These are phyloP conservation scores for Pelargonium australe DNA, from an alignment of 441 rosid genomes.

Conservation along the genomic window DNA sequence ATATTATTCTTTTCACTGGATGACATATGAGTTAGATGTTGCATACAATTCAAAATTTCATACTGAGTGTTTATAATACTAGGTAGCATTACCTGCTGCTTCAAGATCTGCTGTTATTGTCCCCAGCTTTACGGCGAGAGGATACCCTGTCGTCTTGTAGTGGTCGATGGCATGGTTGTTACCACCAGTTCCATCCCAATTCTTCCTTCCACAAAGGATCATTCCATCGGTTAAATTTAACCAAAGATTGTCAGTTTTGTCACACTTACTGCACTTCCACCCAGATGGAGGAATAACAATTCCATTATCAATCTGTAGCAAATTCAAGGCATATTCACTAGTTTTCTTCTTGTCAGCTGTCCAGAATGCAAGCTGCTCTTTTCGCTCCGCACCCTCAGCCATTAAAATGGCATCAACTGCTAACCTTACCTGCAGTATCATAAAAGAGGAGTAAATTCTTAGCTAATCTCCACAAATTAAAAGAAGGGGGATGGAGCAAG, in stretches of 20 bases:
- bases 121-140: conserved; percentile 94
- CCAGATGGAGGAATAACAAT: conserved; percentile 72
- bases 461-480: neutral
- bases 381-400: conserved; percentile 84
- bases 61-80: conserved; percentile 11
- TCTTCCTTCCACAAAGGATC: conserved; percentile 88
- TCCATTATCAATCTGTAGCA: conserved; percentile 72
- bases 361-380: conserved; percentile 88
- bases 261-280: conserved; percentile 89
- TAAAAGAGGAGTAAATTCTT: neutral
- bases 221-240: conserved; percentile 90
- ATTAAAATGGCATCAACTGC: conserved; percentile 70
- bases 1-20: neutral
- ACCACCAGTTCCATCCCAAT: conserved; percentile 98
- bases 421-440: conserved; percentile 60
- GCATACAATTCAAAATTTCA: neutral
- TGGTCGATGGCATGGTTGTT: conserved; percentile 88
- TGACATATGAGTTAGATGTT: neutral
- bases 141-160: conserved; percentile 77
- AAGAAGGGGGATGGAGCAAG: neutral
- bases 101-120: conserved; percentile 88
- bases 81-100: conserved; percentile 78
- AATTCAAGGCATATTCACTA: conserved; percentile 64
- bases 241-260: conserved; percentile 87
- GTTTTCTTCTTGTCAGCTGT: conserved; percentile 76